Percentiles rank a stretch among this genome's conserved stretches.
Evolutionary conservation across 768 basidiomycete genomes (phyloP).

Genomic region (Heimioporus sp.): DNA sequence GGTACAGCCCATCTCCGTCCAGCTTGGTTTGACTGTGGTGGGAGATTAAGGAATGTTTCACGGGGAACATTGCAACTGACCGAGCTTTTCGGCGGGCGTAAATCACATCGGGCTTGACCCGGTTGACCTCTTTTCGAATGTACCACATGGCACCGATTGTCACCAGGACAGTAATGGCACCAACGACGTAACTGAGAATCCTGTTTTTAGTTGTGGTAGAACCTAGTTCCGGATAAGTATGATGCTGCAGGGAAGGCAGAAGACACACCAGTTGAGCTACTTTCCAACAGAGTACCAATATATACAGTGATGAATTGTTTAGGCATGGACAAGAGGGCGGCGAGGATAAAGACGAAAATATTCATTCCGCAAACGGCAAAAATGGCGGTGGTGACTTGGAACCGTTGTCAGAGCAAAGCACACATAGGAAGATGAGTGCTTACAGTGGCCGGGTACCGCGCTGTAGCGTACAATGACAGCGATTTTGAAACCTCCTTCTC

Average conservation of each 20-base stretch:
- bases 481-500: constrained; percentile 87
- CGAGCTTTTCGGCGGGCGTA: constrained; percentile 69
- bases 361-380: constrained; percentile 90
- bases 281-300: constrained; percentile 76
- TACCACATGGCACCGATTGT: constrained; percentile 84
- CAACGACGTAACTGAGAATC: constrained; percentile 67
- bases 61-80: constrained; percentile 31
- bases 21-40: constrained; percentile 53
- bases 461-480: constrained; percentile 75
- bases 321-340: constrained; percentile 80
- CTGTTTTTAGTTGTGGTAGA: constrained; percentile 42
- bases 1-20: constrained; percentile 31
- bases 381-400: constrained; percentile 77
- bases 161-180: constrained; percentile 66
- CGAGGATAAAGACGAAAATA: constrained; percentile 71
- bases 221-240: constrained; percentile 14
- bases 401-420: too few relatives aligned
- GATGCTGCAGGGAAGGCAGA: not conserved
- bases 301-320: constrained; percentile 94
- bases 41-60: constrained; percentile 3
- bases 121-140: constrained; percentile 69
- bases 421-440: constrained; percentile 27
- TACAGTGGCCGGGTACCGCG: constrained; percentile 86
- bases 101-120: constrained; percentile 64
- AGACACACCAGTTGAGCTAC: constrained; percentile 32